phyloP scores from a whole-genome alignment of 148 eudicot species.

The Fagopyrum tataricum region DNA sequence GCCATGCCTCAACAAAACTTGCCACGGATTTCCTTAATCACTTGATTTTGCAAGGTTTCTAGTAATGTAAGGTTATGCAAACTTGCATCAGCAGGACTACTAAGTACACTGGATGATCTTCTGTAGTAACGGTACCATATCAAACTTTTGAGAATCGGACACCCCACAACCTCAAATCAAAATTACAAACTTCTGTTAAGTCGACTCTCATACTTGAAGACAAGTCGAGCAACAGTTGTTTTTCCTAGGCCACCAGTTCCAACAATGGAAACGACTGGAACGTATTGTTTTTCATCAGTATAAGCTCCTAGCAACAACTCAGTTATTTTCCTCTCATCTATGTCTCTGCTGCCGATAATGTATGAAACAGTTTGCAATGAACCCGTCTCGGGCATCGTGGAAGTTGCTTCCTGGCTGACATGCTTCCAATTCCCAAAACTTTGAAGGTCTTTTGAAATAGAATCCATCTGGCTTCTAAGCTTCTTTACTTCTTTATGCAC shows the following conservation, averaged over 20 bases:
- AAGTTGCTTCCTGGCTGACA: not conserved
- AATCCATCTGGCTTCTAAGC: conserved; percentile 15
- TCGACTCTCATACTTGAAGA: conserved; percentile 16
- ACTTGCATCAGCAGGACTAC: not conserved
- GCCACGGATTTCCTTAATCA: conserved; percentile 4
- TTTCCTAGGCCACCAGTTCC: conserved; percentile 36
- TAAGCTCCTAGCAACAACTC: conserved; percentile 15
- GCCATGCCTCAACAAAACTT: conserved; percentile 17
- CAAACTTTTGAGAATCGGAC: conserved; percentile 19
- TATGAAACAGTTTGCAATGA: conserved; percentile 18
- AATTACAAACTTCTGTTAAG: conserved; percentile 10
- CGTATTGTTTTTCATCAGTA: not conserved
- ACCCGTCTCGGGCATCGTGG: conserved; percentile 16
- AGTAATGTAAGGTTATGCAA: conserved; percentile 10
- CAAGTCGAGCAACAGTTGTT: conserved; percentile 27
- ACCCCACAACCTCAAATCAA: conserved; percentile 27
- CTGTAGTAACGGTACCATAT: conserved; percentile 13
- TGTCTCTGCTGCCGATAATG: conserved; percentile 30
- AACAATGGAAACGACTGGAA: conserved; percentile 21
- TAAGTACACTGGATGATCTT: conserved; percentile 10
- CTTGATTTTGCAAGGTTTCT: conserved; percentile 7
- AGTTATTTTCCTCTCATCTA: conserved; percentile 17
- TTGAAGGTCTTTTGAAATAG: conserved; percentile 4
- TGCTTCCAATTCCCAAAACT: conserved; percentile 2
- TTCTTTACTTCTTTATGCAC: not conserved